Evolutionary conservation across 352 stramenopile genomes (phyloP).

Genomic region (Globisporangium paroecandrum): DNA sequence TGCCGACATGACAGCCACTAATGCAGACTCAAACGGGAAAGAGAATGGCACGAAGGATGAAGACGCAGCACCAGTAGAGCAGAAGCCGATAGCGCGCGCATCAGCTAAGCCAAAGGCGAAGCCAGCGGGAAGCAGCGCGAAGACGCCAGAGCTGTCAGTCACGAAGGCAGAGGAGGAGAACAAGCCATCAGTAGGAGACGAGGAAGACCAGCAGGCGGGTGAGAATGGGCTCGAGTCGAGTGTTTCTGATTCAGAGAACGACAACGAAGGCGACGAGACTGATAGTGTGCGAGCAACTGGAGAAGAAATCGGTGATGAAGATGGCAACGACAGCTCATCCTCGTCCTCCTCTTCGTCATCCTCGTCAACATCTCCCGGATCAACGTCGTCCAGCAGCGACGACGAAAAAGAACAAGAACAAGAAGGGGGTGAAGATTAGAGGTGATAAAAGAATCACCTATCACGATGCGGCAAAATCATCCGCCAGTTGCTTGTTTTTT

Average conservation of each 20-base stretch:
- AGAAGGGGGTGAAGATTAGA: background rate
- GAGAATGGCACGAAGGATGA: slow-evolving; percentile 16
- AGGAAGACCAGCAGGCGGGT: background rate
- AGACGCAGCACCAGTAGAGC: background rate
- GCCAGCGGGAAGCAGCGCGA: background rate
- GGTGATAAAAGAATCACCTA: background rate
- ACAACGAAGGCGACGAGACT: background rate
- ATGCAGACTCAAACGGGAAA: background rate
- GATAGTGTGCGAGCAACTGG: background rate
- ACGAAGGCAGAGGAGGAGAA: background rate
- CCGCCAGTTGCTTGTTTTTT: background rate
- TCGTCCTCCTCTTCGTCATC: slow-evolving; percentile 44
- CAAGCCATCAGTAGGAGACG: background rate
- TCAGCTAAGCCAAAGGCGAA: slow-evolving; percentile 1
- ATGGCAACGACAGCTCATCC: slow-evolving; percentile 48
- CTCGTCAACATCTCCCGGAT: slow-evolving; percentile 31
- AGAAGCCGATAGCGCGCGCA: slow-evolving; percentile 1
- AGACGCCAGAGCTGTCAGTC: background rate
- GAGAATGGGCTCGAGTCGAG: background rate
- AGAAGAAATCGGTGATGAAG: slow-evolving; percentile 21
- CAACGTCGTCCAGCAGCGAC: slow-evolving; percentile 49
- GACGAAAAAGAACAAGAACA: slow-evolving; percentile 22
- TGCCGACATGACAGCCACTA: background rate
- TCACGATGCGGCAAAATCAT: background rate
- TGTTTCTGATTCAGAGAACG: slow-evolving; percentile 1